Evolutionary conservation across 495 filamentous ascomycete genomes (phyloP).

Genomic region (Tuber indicum): DNA sequence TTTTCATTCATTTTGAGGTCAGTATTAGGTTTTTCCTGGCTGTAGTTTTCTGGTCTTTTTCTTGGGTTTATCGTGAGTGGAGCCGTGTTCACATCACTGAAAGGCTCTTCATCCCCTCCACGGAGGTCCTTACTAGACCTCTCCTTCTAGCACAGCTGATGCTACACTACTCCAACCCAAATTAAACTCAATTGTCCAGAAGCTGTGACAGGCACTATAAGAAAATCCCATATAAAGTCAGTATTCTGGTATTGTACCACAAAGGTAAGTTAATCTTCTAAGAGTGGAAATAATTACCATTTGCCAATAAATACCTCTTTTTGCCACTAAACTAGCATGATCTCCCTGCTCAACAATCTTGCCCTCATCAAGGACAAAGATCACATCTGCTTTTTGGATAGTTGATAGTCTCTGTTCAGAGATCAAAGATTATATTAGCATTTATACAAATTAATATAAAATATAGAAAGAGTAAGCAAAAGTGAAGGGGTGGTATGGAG

Average conservation of each 20-base stretch:
- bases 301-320: conserved; percentile 43
- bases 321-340: conserved; percentile 40
- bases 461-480: background rate
- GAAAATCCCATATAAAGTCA: too few relatives aligned
- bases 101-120: background rate
- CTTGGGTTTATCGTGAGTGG: too few relatives aligned
- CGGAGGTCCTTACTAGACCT: background rate
- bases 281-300: conserved; percentile 26
- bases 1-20: too few relatives aligned
- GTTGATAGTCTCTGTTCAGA: conserved; percentile 38
- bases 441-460: background rate
- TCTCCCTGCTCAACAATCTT: conserved; percentile 43
- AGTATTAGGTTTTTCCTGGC: too few relatives aligned
- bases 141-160: too few relatives aligned
- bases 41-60: too few relatives aligned
- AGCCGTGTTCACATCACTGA: background rate
- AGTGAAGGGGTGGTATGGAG: background rate
- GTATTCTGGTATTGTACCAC: background rate
- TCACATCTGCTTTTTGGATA: conserved; percentile 43
- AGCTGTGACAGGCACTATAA: background rate
- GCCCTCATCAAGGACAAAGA: conserved; percentile 44
- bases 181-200: background rate
- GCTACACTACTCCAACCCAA: background rate
- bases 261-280: background rate
- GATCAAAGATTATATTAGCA: conserved; percentile 8